These are phyloP conservation scores for Angomonas ambiguus DNA, from an alignment of 208 protist genomes.

Conservation along the genomic window DNA sequence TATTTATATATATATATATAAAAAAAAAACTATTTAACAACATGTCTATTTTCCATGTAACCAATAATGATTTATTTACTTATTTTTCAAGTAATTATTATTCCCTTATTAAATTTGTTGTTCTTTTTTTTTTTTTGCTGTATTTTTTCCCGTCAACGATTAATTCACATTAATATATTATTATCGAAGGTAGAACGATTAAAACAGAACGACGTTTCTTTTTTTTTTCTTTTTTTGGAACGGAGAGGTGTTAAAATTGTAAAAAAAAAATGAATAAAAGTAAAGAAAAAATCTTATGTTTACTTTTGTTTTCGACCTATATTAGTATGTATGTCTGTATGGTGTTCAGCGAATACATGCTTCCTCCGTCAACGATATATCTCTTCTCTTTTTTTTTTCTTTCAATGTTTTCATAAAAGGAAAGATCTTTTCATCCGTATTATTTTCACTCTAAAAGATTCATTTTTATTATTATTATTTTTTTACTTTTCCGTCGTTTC, in stretches of 20 bases:
- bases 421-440: not conserved
- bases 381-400: conserved; percentile 21
- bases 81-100: conserved; percentile 2
- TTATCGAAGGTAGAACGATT: no score
- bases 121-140: conserved; percentile 3
- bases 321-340: conserved; percentile 4
- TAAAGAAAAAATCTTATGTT: not conserved
- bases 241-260: no score
- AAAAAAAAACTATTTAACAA: no score
- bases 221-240: no score
- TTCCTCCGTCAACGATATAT: no score
- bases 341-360: no score
- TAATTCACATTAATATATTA: not conserved
- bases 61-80: not conserved
- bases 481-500: conserved; percentile 18
- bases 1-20: no score
- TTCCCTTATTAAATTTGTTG: not conserved
- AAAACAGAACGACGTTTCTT: not conserved
- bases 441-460: no score
- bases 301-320: not conserved
- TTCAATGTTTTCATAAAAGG: conserved; percentile 8
- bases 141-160: not conserved
- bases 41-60: not conserved
- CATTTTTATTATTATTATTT: no score
- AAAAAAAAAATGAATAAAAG: not conserved